Evolutionary conservation across 805 yeast species (phyloP).

Genomic region (Ogataea henricii): DNA sequence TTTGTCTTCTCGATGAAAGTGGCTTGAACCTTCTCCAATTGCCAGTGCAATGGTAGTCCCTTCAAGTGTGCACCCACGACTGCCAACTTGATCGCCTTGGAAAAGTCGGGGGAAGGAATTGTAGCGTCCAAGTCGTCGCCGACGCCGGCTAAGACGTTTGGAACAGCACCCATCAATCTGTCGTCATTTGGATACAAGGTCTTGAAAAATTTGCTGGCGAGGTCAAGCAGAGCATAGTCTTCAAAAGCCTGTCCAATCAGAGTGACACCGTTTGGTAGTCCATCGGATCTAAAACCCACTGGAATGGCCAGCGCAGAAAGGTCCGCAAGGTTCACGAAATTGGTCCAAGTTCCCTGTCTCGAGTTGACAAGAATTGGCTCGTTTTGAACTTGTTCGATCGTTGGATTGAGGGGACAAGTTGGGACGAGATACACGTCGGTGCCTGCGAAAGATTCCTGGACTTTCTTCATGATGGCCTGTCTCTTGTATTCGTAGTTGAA

Average conservation of each 20-base stretch:
- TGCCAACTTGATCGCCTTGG: slow-evolving; percentile 64
- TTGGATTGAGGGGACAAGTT: slow-evolving; percentile 91
- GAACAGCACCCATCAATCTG: slow-evolving; percentile 56
- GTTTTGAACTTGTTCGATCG: slow-evolving; percentile 64
- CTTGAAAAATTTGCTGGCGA: slow-evolving; percentile 73
- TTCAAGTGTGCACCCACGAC: slow-evolving; percentile 96
- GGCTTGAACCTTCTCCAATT: slow-evolving; percentile 82
- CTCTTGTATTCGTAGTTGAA: slow-evolving; percentile 87
- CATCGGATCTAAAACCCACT: slow-evolving; percentile 84
- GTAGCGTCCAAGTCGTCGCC: slow-evolving; percentile 47
- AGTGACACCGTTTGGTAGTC: slow-evolving; percentile 89
- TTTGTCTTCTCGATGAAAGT: slow-evolving; percentile 61
- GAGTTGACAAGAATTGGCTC: slow-evolving; percentile 88
- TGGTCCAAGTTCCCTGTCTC: slow-evolving; percentile 96
- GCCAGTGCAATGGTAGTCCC: slow-evolving; percentile 94
- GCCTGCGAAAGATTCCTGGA: slow-evolving; percentile 52
- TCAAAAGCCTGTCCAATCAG: slow-evolving; percentile 78
- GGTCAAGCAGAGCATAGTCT: slow-evolving; percentile 84
- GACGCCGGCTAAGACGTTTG: slow-evolving; percentile 27
- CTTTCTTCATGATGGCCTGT: slow-evolving; percentile 70
- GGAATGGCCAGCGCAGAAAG: slow-evolving; percentile 91
- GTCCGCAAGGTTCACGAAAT: slow-evolving; percentile 93
- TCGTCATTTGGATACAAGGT: slow-evolving; percentile 43
- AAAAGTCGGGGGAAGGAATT: slow-evolving; percentile 47
- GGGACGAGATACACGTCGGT: slow-evolving; percentile 86